Conservation (phyloP, 257 asterid genomes). For the Solanum ossicruentum region DNA sequence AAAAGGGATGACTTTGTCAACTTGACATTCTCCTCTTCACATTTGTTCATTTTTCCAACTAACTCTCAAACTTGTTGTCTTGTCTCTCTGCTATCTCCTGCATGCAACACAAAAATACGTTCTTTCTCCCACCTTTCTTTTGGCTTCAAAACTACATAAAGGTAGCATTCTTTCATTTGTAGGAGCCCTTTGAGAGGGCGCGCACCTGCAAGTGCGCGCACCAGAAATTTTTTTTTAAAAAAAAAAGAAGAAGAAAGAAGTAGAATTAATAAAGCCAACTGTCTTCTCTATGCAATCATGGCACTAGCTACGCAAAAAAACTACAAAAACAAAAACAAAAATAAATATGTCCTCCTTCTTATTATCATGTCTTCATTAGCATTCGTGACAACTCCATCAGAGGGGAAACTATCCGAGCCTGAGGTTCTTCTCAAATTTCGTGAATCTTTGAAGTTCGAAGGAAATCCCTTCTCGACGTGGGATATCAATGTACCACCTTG, state of each 20-base stretch:
- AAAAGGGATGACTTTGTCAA: background rate
- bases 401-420: slow-evolving; percentile 13
- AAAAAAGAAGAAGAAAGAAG: background rate
- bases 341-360: background rate
- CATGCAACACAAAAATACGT: slow-evolving; percentile 6
- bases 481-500: slow-evolving; percentile 16
- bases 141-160: slow-evolving; percentile 6
- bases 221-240: background rate
- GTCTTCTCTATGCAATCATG: slow-evolving; percentile 5
- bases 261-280: background rate
- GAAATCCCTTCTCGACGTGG: slow-evolving; percentile 26
- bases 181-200: slow-evolving; percentile 12
- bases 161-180: background rate
- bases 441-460: slow-evolving; percentile 13
- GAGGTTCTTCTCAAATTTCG: slow-evolving; percentile 32
- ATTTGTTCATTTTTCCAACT: background rate
- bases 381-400: background rate
- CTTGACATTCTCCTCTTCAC: background rate
- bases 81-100: background rate
- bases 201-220: slow-evolving; percentile 23
- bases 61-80: background rate
- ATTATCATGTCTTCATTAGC: background rate
- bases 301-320: background rate
- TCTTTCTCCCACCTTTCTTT: background rate
- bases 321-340: background rate